Base-by-base conservation (phyloP, 169 alveolate genomes). In the Plasmodium vivax region DNA sequence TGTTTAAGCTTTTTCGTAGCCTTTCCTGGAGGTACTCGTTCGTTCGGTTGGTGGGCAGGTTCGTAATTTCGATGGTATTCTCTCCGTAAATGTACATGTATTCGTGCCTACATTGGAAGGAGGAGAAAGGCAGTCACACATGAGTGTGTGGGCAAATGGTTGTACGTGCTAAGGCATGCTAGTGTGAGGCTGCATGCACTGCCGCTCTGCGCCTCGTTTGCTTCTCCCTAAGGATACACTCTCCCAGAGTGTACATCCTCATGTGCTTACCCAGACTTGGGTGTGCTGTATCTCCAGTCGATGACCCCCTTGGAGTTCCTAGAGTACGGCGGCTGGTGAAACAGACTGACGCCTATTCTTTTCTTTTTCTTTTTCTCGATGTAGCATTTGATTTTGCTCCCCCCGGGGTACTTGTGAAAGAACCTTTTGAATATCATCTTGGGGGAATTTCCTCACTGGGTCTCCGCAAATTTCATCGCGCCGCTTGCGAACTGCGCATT, bases 21-120 rank as follows among this genome's bases (percentile, higher is more conserved):
- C 99, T 77, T 74, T 97, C 99, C 96, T 98, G 99, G 85, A 98
- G 79, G 75, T 97, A 98, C 93, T 98, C 98, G 5, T 98, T 98
- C n/a, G 98, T 98, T 68, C 95, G 81, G 41, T 98, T 97, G 97
- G 93, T 96, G 10, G 98, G 98, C 74, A 97, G 74, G 62, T 95
- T 96, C 74, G 95, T 80, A 23, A 97, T 92, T 81, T 96, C 97
- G 51, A 97, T 93, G 0, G 98, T 96, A 58, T 97, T 94, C 43
- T 96, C 98, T 8, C 98, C 98, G 81, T 94, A 97, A 30, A 96
- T 96, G 51, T 91, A 92, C 83, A 94, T 84, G 36, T 92, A 96
- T 47, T 96, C 97, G 51, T 93, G 92, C 30, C 97, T 95, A 51
- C 9, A 32, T 10, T 47, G 45, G 36, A 1, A 38, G 77, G 74